Base-by-base conservation (phyloP, 805 yeast species). In the Kodamaea kaohsiungensis region DNA sequence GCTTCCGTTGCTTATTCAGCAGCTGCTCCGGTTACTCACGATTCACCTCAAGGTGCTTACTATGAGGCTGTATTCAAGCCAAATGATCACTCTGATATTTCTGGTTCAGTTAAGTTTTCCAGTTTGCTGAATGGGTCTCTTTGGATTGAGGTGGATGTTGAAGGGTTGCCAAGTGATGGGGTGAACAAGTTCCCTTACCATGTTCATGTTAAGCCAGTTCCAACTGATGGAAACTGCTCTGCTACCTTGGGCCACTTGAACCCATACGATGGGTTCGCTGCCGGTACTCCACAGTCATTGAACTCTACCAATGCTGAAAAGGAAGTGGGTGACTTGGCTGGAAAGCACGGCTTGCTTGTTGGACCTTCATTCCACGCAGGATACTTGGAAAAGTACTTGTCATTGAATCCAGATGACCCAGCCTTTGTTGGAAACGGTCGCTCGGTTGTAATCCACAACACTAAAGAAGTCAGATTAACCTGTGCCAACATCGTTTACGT, bases 101-200 rank as follows among this genome's bases (percentile, higher is more conserved):
- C 58, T 2, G 78, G 78, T 19, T 27, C 57, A 6, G 69, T 75
- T 43, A 53, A 53, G 18, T 73, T 75, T 51, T 53, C 63, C 18
- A 58, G 69, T 15, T 59, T 67, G 17, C 18, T 56, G 17, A 66
- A 71, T 53, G 77, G 77, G 7, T 53, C 70, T 7, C 72, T 75
- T 17, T 51, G 51, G 17, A 71, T 75, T 6, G 49, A 56, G 15
- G 75, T 72, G 9, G 63, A 70, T 43, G 49, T 73, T 18, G 27
- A 57, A 2, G 68, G 66, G 15, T 70, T 75, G 57, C 78, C 78
- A 3, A 17, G 27, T 46, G 39, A 53, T 12, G 19, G 56, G 2
- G 77, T 76, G 16, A 77, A 77, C 15, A 77, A 77, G 27, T 75
- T 73, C 66, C 50, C 62, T 33, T 75, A 75, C 66, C 77, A 73